Conservation (phyloP, 2,329 filamentous ascomycete species). For the Sarocladiaceae sp. region DNA sequence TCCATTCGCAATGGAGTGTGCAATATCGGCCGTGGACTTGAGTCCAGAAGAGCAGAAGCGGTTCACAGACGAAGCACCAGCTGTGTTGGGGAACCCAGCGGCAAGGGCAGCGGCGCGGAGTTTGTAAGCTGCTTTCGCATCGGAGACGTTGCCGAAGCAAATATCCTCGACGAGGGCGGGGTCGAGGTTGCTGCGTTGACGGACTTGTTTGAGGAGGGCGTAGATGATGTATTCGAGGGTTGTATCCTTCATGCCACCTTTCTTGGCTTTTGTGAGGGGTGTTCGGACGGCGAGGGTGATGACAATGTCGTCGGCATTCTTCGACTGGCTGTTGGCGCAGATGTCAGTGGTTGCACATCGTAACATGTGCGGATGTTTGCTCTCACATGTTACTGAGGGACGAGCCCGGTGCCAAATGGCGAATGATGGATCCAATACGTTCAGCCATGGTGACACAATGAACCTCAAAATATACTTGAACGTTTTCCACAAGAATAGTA, state of each 20-base stretch:
- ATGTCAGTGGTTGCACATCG: constrained; percentile 12
- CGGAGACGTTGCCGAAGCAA: constrained; percentile 84
- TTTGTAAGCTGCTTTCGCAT: constrained; percentile 85
- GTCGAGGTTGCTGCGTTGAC: constrained; percentile 70
- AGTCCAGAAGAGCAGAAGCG: constrained; percentile 97
- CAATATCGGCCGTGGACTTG: constrained; percentile 92
- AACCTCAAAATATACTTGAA: no score
- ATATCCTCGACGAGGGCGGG: constrained; percentile 84
- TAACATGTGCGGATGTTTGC: not conserved
- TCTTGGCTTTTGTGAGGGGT: constrained; percentile 80
- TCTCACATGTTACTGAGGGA: constrained; percentile 74
- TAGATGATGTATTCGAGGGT: constrained; percentile 82
- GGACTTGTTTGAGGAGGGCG: constrained; percentile 73
- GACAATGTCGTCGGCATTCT: constrained; percentile 94
- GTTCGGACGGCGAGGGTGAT: constrained; percentile 91
- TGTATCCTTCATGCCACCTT: constrained; percentile 95
- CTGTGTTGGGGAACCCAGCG: constrained; percentile 90
- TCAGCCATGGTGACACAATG: constrained; percentile 65
- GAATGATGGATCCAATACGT: constrained; percentile 81
- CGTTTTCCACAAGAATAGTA: no score
- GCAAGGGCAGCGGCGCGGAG: constrained; percentile 82
- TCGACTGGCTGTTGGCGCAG: constrained; percentile 65
- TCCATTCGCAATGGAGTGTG: constrained; percentile 75
- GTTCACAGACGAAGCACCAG: constrained; percentile 77
- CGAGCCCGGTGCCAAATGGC: constrained; percentile 74